Evolutionary conservation across 2,329 filamentous ascomycete species (phyloP), one percentile per base, ranked within the genome.

Genomic region (Aschersonia sp.): DNA sequence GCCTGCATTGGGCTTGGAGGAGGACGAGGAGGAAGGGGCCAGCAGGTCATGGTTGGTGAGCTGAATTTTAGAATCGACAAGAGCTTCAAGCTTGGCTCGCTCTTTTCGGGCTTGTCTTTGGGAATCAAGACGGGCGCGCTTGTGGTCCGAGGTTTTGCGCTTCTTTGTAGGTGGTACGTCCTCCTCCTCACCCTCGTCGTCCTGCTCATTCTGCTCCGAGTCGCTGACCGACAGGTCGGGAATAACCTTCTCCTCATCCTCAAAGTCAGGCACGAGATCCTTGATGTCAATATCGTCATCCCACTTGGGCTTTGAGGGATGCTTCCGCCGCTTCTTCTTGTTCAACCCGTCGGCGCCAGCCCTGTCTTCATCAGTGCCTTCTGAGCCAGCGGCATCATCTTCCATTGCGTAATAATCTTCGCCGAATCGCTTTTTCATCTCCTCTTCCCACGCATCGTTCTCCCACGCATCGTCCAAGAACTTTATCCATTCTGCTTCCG

Each of bases 241-340:
- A 45, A 71, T 67, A 29, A 44, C 60, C 5, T 43, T 29, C 49
- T 73, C 68, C 6, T 78, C 77, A 30, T 87, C 85, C 22, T 86
- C 79, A 59, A 94, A 95, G 51, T 94, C 87, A 1, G 87, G 88
- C 31, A 95, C 70, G 46, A 96, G 74, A 62, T 95, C 90, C 51
- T 85, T 87, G 68, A 98, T 97, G 60, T 97, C 89, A 57, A 98
- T 96, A 61, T 98, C 92, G 58, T 97, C 88, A 57, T 96, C 87
- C 84, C 90, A 98, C 59, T 75, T 81, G 54, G 78, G 79, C 59
- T 77, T 80, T 61, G 78, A 80, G 46, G 65, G 54, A 14, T 67
- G 66, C 53, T 58, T 75, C 45, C 67, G 71, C n/a, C 61, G 68
- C 6, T 65, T 71, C 29, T 75, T 73, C 12, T 32, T 31, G 2